Base-by-base conservation (phyloP, 345 rosid genomes). In the Clarkia xantiana region DNA sequence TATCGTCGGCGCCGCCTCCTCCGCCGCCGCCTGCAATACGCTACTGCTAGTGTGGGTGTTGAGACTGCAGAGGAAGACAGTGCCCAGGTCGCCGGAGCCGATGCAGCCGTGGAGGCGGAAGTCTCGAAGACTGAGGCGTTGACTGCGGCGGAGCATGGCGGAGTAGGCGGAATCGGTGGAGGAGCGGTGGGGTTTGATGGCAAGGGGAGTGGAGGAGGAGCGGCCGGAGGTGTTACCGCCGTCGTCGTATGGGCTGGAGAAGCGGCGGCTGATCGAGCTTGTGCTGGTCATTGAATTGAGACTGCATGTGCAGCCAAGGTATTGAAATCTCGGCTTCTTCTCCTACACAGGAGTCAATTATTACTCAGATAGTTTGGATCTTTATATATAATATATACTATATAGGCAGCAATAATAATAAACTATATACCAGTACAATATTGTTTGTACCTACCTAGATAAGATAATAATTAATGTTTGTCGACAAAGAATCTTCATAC, bases 1-100 rank as follows among this genome's bases (percentile, higher is more conserved):
- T 16, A 6, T 22, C 11, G 10, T n/a, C 48, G 41, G 49, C 23
- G 17, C 20, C 38, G 6, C 42, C 4, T 18, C 57, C 56, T 78
- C 79, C 10, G 16, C 55, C 64, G 14, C 42, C 49, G 14, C 58
- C 55, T 38, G 64, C 67, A 1, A 6, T 12, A 40, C 5, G 5
- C 25, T 22, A 22, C 5, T 22, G 5, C 25, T 22, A 22, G 3
- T 22, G 25, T 22, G 5, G 25, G 19, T 34, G 42, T 36, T 57
- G 14, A 91, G 85, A 3, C 71, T 78, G 60, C 98, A 91, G 41
- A 91, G 77, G 66, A 76, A 86, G 0, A 91, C 98, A 0, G 93
- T 86, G 0, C 98, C 96, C 57, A 86, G 81, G 14, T 91, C 96
- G 43, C 98, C 98, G 10, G 87, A 64, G 9, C 98, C 98, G 55